Evolutionary conservation across 1,284 basidiomycete genomes (phyloP), one percentile per base, ranked within the genome.

Genomic region (Pseudozyma tsukubaensis): DNA sequence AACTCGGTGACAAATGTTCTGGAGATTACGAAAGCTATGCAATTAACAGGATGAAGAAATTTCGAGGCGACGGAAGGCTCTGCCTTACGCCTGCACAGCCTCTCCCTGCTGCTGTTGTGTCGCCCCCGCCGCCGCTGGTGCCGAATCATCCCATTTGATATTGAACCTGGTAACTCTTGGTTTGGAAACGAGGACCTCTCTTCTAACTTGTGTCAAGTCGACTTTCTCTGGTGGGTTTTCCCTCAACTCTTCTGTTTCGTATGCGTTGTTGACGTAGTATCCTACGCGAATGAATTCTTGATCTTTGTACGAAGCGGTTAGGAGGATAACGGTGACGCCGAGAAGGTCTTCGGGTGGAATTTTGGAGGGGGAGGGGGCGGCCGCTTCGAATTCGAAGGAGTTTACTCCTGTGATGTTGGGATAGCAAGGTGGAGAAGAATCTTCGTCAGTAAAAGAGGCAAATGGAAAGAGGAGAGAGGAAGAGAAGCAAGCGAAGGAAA

Each of bases 201-300:
- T 89, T 73, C 92, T 89, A 32, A 99, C 86, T 59, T 90, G 88
- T 44, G 74, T 70, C 35, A 83, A 51, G 59, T 83, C 77, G 39
- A 82, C 66, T 35, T 77, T 59, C n/a, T 80, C 81, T 3, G 82
- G 82, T 5, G 82, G 80, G 49, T 83, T 81, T 58, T 83, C 81
- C 11, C 74, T 54, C 53, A 79, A 39, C 86, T 93, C 93, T 70
- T 95, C 92, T 74, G 92, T 92, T 85, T 97, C 94, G 85, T 98
- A 98, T 84, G 97, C 95, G 50, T 95, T 98, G 85, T 98, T 97
- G 86, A 99, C 97, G 85, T 99, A 99, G 86, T 99, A 99, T 6
- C 97, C 96, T 19, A 99, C 95, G 43, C 96, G 90, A 40, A 99
- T 96, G 85, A 99, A 99, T 85, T 99, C 96, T 81, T 97, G 94